phyloP scores from a whole-genome alignment of 2,329 filamentous ascomycete species.

The Sporothrix protearum region DNA sequence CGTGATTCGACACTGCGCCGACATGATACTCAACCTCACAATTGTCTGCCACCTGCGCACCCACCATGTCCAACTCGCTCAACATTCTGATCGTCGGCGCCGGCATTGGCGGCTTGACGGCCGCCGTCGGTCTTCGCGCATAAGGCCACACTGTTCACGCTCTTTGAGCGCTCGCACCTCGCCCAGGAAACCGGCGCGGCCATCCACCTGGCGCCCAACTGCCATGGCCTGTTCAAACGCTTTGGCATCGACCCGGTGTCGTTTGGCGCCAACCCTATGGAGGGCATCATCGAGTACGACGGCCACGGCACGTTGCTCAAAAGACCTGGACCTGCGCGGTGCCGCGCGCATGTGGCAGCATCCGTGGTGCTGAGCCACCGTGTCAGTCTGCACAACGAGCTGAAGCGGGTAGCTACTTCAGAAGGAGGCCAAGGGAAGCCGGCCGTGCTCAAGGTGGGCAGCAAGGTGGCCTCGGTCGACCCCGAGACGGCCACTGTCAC shows the following conservation, averaged over 20 bases:
- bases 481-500: not conserved
- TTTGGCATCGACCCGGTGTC: not conserved
- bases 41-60: no score
- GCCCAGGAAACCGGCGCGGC: not conserved
- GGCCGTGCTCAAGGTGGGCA: not conserved
- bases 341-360: not conserved
- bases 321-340: not conserved
- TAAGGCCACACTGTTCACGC: not conserved
- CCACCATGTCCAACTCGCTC: no score
- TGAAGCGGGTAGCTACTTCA: not conserved
- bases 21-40: no score
- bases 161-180: not conserved
- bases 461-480: not conserved
- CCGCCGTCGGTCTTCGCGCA: not conserved
- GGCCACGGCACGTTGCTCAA: not conserved
- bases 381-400: constrained; percentile 4
- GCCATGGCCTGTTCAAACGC: not conserved
- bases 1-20: not conserved
- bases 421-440: not conserved
- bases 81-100: not conserved
- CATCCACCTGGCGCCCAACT: constrained; percentile 3
- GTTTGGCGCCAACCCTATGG: not conserved
- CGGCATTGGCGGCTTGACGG: not conserved
- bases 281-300: not conserved
- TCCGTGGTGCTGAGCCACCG: constrained; percentile 1